Evolutionary conservation across 352 stramenopile species (phyloP).

Genomic region (Thalassiosira hispida): DNA sequence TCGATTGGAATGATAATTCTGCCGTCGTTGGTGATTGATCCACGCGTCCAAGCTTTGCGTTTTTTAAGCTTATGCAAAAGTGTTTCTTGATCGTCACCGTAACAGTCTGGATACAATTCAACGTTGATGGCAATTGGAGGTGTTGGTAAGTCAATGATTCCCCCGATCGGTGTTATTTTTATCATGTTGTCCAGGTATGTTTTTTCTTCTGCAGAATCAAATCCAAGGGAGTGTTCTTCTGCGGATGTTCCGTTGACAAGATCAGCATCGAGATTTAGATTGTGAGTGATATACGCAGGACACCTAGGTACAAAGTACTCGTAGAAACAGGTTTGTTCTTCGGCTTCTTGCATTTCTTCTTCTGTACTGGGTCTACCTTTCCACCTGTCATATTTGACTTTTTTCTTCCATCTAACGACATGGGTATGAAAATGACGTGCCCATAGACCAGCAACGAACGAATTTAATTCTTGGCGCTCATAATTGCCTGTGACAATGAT

Average conservation of each 20-base stretch:
- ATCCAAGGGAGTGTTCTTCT: constrained; percentile 24
- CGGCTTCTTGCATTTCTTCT: constrained; percentile 8
- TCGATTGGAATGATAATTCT: constrained; percentile 25
- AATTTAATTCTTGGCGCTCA: constrained; percentile 30
- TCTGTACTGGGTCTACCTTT: constrained; percentile 5
- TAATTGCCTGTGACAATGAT: constrained; percentile 47
- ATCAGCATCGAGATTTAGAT: constrained; percentile 9
- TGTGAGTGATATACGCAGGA: constrained; percentile 26
- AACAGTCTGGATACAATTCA: constrained; percentile 19
- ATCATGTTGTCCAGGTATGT: constrained; percentile 6
- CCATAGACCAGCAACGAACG: constrained; percentile 18
- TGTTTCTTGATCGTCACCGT: background rate
- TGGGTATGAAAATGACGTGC: constrained; percentile 25
- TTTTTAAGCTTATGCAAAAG: background rate
- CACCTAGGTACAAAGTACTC: constrained; percentile 31
- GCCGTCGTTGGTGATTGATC: constrained; percentile 19
- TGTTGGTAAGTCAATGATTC: constrained; percentile 8
- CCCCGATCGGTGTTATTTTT: constrained; percentile 11
- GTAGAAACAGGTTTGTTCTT: constrained; percentile 35
- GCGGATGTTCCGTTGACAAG: constrained; percentile 31
- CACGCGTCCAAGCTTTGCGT: constrained; percentile 7
- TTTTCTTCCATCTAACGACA: constrained; percentile 29
- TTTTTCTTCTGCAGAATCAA: constrained; percentile 16
- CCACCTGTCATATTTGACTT: constrained; percentile 29
- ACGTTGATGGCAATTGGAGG: constrained; percentile 20